Base-by-base conservation (phyloP, 345 rosid species). In the Pelargonium nanum region DNA sequence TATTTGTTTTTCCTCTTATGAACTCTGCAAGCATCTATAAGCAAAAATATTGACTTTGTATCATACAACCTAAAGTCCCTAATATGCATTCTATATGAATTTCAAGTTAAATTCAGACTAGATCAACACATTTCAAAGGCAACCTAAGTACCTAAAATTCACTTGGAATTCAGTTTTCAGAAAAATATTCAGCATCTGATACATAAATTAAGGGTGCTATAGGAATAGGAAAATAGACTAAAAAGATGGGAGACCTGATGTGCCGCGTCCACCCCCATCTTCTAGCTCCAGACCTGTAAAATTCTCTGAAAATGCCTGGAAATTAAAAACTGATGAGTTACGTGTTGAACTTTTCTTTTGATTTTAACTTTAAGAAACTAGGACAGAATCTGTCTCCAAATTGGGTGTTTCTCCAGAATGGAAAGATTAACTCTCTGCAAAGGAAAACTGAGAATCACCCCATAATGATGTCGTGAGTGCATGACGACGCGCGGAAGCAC, bases 201-300 rank as follows among this genome's bases (percentile, higher is more conserved):
- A 65, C 34, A 53, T 6, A 13, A 6, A 63, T 34, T 48, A 45
- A 24, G 9, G 8, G 13, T n/a, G 1, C 25, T 55, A 63, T 7
- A 1, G 26, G 34, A 53, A 23, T 17, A 9, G 45, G 19, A 44
- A 63, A 59, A 13, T 34, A 6, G 30, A 34, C 2, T 40, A 59
- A 67, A 50, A 50, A 17, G 40, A 58, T 61, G 22, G 64, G 56
- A 61, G 60, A 86, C 94, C 94, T 63, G 99, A 93, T 64, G 99
- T 93, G 65, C 99, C 99, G 57, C 99, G 97, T 52, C 99, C 99
- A 73, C 99, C 99, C 64, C 99, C 99, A 79, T 93, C 99, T 73
- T 93, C 99, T 58, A 93, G 90, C 76, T 93, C 99, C 70, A 93
- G 81, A 48, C 99, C 99, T 3, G 96, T 90, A 69, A 90, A 90